A percentile compares a stretch with the other conserved stretches of the same genome.
phyloP scores from a whole-genome alignment of 2,329 filamentous ascomycete genomes.

The Colletotrichum sp. region DNA sequence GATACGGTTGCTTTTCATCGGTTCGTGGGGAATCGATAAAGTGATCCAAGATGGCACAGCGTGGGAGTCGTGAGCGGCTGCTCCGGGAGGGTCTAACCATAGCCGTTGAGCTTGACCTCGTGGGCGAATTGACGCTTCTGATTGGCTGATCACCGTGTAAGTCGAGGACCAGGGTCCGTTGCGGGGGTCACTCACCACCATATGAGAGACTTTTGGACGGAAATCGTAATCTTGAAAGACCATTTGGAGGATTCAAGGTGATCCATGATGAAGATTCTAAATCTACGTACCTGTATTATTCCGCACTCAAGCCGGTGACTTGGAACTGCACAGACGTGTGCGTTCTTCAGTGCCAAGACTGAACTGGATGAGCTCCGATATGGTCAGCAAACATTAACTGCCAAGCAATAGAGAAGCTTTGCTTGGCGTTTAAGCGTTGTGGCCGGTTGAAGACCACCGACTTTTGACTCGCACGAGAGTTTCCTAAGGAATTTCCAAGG shows the following conservation, averaged over 20 bases:
- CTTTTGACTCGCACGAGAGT: not conserved
- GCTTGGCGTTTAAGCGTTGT: not conserved
- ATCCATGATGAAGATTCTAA: not conserved
- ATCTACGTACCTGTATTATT: not conserved
- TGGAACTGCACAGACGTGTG: not conserved
- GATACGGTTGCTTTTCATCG: not conserved
- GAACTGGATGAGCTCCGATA: not conserved
- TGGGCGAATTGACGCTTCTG: not conserved
- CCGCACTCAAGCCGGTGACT: not conserved
- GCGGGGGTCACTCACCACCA: not conserved
- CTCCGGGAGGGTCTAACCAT: not conserved
- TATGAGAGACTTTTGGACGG: not conserved
- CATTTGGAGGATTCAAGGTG: not conserved
- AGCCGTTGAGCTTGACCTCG: conserved; percentile 7
- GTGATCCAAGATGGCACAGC: not conserved
- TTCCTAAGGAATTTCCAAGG: not conserved
- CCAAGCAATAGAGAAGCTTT: conserved; percentile 9
- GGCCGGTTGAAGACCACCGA: not conserved
- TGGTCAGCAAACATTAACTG: not conserved
- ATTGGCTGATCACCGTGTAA: conserved; percentile 8
- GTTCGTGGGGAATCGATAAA: not conserved
- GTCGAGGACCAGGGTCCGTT: not conserved
- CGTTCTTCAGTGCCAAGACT: not conserved
- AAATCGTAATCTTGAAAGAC: not conserved
- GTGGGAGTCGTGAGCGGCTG: not conserved